Evolutionary conservation across 2,329 filamentous ascomycete species (phyloP).

Genomic region (Orbilia brochopaga): DNA sequence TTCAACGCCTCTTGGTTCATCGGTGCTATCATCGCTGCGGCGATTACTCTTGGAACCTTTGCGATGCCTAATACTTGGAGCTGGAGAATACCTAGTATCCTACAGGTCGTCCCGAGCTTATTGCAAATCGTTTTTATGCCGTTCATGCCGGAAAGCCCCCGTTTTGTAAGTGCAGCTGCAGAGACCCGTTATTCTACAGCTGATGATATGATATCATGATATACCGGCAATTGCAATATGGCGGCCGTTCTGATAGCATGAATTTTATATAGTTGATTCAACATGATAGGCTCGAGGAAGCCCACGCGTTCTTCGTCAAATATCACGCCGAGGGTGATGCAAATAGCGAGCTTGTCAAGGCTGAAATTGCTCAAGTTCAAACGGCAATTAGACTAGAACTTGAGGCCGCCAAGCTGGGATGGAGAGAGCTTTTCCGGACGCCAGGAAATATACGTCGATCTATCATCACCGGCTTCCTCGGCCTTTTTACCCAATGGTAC

Average conservation of each 20-base stretch:
- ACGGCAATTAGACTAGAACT: slow-evolving; percentile 65
- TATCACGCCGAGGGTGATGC: slow-evolving; percentile 63
- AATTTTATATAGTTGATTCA: slow-evolving; percentile 52
- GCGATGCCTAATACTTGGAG: slow-evolving; percentile 58
- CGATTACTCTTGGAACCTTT: slow-evolving; percentile 63
- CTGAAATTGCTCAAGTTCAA: slow-evolving; percentile 68
- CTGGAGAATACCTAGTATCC: slow-evolving; percentile 60
- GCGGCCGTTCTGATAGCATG: too few relatives aligned
- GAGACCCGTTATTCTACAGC: not conserved
- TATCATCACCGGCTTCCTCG: slow-evolving; percentile 62
- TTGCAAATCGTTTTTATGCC: slow-evolving; percentile 55
- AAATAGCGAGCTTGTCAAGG: slow-evolving; percentile 64
- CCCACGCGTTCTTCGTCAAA: slow-evolving; percentile 56
- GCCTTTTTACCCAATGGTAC: slow-evolving; percentile 64
- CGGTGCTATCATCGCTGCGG: slow-evolving; percentile 63
- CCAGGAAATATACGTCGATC: slow-evolving; percentile 61
- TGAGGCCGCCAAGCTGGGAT: slow-evolving; percentile 64
- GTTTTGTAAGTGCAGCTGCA: slow-evolving; percentile 43
- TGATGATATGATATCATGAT: too few relatives aligned
- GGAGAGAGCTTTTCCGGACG: slow-evolving; percentile 57
- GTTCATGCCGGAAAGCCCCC: slow-evolving; percentile 43
- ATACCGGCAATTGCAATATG: too few relatives aligned
- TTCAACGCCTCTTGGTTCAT: slow-evolving; percentile 69
- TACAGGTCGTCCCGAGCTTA: slow-evolving; percentile 58
- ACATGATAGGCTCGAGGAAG: slow-evolving; percentile 54